Conservation (phyloP, 345 rosid species). For the Eucalyptus dawsonii region DNA sequence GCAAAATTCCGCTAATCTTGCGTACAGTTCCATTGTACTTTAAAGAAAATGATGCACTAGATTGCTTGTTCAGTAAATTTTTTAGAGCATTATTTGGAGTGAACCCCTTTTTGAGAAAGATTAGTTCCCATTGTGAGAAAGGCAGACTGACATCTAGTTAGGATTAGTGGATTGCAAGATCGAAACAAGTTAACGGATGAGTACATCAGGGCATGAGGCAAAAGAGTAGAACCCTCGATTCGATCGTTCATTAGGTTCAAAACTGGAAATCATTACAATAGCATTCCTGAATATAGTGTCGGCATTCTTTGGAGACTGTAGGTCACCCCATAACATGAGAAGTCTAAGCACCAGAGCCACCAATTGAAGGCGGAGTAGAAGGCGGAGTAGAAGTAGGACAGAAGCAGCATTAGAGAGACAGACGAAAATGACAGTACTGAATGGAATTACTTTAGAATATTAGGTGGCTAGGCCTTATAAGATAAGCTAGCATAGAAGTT, state of each 20-base stretch:
- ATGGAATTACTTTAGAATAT: background rate
- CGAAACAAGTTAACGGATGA: background rate
- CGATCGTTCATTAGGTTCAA: background rate
- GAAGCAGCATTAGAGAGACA: background rate
- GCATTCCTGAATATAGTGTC: background rate
- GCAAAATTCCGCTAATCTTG: no score
- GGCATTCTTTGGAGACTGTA: background rate
- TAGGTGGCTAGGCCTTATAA: background rate
- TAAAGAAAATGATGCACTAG: background rate
- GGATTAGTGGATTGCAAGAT: background rate
- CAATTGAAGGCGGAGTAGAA: background rate
- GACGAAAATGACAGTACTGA: background rate
- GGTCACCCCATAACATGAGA: background rate
- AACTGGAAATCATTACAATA: background rate
- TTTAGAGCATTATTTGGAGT: background rate
- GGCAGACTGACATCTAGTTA: background rate
- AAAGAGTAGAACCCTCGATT: background rate
- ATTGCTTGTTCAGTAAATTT: background rate
- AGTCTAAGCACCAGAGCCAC: background rate
- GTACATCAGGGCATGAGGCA: background rate
- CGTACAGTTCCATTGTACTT: fast-evolving
- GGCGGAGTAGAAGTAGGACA: background rate
- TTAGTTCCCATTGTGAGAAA: background rate
- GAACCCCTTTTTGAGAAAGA: background rate
- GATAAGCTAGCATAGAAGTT: background rate